phyloP scores from a whole-genome alignment of 108 stramenopile genomes.

The Seminavis robusta region DNA sequence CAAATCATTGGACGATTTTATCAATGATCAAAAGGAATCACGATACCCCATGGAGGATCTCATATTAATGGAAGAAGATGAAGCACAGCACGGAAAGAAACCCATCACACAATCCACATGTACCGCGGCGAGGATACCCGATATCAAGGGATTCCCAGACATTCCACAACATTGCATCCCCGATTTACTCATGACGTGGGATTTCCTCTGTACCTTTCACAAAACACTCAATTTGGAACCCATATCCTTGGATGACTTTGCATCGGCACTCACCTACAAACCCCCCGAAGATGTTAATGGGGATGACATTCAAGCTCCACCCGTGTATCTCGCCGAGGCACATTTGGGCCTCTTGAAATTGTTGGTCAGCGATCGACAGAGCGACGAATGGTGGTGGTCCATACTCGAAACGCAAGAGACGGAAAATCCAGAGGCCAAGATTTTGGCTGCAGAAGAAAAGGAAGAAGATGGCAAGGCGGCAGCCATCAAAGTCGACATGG shows the following conservation, averaged over 20 bases:
- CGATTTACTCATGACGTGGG: constrained; percentile 80
- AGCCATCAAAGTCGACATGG: constrained; percentile 78
- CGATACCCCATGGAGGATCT: constrained; percentile 42
- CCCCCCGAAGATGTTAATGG: constrained; percentile 25
- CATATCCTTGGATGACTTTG: constrained; percentile 78
- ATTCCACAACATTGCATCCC: constrained; percentile 75
- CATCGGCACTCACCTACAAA: constrained; percentile 58
- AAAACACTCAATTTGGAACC: constrained; percentile 64
- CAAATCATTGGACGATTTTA: constrained; percentile 68
- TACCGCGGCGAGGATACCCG: constrained; percentile 42
- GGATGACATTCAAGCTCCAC: constrained; percentile 35
- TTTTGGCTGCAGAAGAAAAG: constrained; percentile 32
- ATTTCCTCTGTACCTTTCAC: constrained; percentile 81
- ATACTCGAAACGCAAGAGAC: constrained; percentile 76
- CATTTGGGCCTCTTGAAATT: constrained; percentile 75
- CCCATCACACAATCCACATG: constrained; percentile 12
- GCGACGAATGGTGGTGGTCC: constrained; percentile 90
- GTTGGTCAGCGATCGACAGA: constrained; percentile 57
- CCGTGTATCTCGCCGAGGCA: constrained; percentile 80
- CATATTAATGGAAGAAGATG: constrained; percentile 3
- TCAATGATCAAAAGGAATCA: constrained; percentile 48
- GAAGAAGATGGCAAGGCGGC: constrained; percentile 56
- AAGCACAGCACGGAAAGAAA: not conserved
- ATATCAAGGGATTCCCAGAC: constrained; percentile 66
- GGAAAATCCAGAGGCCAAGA: constrained; percentile 41